Conservation (phyloP, 179 eudicot genomes). For the Spergularia azorica region DNA sequence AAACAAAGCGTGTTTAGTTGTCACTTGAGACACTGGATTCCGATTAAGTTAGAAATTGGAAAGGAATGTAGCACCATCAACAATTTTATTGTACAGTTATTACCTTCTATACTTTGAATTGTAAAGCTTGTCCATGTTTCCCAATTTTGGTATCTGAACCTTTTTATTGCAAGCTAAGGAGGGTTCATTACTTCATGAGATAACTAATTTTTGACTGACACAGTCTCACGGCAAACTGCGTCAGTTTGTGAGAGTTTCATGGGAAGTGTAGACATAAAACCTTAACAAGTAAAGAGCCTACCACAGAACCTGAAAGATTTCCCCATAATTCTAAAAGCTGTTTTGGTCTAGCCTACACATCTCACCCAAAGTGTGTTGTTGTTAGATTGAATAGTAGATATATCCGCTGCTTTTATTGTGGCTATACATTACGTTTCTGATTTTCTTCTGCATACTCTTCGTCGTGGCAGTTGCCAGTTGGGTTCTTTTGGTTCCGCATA, state of each 20-base stretch:
- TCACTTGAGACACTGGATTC: too few species aligned
- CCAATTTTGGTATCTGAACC: not conserved
- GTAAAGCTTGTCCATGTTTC: not conserved
- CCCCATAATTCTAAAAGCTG: not conserved
- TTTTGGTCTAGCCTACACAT: not conserved
- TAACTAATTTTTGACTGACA: conserved; percentile 6
- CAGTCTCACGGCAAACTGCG: not conserved
- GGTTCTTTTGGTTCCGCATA: not conserved
- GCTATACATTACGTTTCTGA: too few species aligned
- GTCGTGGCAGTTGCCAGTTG: too few species aligned
- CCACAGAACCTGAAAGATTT: not conserved
- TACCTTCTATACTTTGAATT: not conserved
- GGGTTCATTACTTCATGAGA: not conserved
- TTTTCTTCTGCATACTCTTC: too few species aligned
- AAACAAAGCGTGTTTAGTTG: too few species aligned
- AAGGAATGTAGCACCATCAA: too few species aligned
- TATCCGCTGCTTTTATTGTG: not conserved
- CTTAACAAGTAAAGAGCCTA: not conserved
- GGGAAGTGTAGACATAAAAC: not conserved
- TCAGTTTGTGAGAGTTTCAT: not conserved
- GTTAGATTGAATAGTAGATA: not conserved
- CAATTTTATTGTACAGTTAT: not conserved
- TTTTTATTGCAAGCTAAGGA: not conserved
- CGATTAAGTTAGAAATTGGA: too few species aligned
- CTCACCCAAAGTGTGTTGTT: not conserved